Conservation (phyloP, 1,139 yeast genomes). For the Spathaspora jeffriesii region DNA sequence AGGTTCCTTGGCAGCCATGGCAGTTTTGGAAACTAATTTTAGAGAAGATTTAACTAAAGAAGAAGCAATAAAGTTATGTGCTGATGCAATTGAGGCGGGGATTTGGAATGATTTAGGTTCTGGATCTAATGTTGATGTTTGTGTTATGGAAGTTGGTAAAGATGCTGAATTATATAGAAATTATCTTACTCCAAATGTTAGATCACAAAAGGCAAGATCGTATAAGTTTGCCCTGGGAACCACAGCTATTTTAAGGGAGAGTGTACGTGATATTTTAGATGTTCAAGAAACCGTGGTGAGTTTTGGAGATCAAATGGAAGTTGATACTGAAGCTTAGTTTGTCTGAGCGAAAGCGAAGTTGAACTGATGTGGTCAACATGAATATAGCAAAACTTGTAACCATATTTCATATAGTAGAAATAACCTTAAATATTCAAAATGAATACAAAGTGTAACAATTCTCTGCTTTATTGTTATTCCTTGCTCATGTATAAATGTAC, state of each 20-base stretch:
- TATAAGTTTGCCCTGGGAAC: constrained; percentile 92
- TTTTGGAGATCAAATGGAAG: constrained; percentile 71
- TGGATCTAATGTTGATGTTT: constrained; percentile 95
- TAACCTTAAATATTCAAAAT: too few relatives aligned
- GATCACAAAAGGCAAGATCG: constrained; percentile 76
- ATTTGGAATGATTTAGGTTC: constrained; percentile 99
- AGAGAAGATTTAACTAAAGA: constrained; percentile 74
- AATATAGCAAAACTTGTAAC: too few relatives aligned
- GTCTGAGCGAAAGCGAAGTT: not conserved
- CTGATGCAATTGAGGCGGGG: constrained; percentile 96
- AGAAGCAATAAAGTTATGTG: constrained; percentile 86
- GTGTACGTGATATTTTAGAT: constrained; percentile 65
- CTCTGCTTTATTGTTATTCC: not conserved
- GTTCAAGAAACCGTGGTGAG: constrained; percentile 65
- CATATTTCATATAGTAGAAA: too few relatives aligned
- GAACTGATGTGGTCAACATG: too few relatives aligned
- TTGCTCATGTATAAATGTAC: not conserved
- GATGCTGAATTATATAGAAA: constrained; percentile 85
- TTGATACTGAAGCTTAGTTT: constrained; percentile 49
- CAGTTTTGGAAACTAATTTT: constrained; percentile 91
- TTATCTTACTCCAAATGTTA: constrained; percentile 86
- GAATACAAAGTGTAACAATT: not conserved
- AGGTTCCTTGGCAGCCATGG: constrained; percentile 99
- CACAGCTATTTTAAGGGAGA: constrained; percentile 75
- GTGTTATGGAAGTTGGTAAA: constrained; percentile 93